A percentile compares a stretch with the other conserved stretches of the same genome.
Conservation (phyloP, 2,329 filamentous ascomycete species). For the Aspergillus brasiliensis region DNA sequence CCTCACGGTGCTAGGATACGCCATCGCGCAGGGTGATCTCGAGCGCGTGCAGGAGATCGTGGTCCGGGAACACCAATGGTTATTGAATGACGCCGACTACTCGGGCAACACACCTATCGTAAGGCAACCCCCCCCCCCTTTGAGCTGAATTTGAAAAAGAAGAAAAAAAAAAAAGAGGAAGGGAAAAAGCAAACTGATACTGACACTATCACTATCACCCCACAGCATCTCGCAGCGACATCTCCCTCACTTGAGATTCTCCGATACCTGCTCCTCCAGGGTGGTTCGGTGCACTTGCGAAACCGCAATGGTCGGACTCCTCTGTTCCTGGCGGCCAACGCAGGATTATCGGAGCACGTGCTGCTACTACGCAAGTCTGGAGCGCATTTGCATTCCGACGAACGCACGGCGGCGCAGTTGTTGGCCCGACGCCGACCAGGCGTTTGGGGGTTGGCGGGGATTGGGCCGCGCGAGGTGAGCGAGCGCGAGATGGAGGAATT, state of each 20-base stretch:
- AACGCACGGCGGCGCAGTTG: conserved; percentile 55
- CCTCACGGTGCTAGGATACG: conserved; percentile 77
- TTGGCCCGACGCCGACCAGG: conserved; percentile 47
- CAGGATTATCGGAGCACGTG: conserved; percentile 58
- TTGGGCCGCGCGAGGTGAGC: conserved; percentile 33
- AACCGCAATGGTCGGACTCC: conserved; percentile 61
- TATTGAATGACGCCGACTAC: conserved; percentile 77
- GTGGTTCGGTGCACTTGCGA: conserved; percentile 61
- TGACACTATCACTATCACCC: neutral
- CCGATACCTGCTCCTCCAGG: conserved; percentile 57
- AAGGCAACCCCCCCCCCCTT: conserved; percentile 21
- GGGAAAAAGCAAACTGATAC: no score
- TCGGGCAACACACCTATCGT: conserved; percentile 71
- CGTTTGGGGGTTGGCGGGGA: conserved; percentile 48
- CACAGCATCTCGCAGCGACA: conserved; percentile 60
- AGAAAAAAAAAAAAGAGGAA: no score
- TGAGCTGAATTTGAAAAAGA: neutral
- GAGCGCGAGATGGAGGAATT: conserved; percentile 27
- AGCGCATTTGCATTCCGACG: conserved; percentile 61
- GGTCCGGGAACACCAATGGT: conserved; percentile 63
- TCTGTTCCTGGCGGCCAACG: conserved; percentile 61
- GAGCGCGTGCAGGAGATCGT: conserved; percentile 67
- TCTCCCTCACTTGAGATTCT: conserved; percentile 58
- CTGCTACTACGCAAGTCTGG: conserved; percentile 57
- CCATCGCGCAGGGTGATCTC: conserved; percentile 72